Evolutionary conservation across 2,329 filamentous ascomycete species (phyloP), one percentile per base, ranked within the genome.

Genomic region (Alternaria conjuncta): DNA sequence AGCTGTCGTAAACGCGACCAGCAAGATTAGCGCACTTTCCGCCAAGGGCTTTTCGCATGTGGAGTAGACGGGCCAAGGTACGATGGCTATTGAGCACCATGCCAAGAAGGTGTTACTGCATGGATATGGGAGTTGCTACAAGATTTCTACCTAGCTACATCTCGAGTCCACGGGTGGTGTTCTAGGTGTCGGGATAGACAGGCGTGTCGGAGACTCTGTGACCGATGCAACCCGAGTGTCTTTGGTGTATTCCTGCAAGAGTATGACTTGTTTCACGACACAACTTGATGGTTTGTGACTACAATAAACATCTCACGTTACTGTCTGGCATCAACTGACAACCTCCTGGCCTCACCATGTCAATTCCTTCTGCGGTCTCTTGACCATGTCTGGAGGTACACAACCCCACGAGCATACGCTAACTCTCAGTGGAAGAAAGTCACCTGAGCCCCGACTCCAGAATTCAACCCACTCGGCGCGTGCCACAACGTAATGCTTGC

Each of bases 381-480:
- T 51, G 3, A 47, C 53, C 60, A 75, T 69, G 9, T 61, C 47
- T 13, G 65, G 30, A 3, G 75, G 75, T 6, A 77, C 75, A 51
- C 77, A 79, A 1, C 69, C 69, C 75, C 75, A 78, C 15, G 74
- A 76, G 61, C 77, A 79, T 0, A 77, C 75, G 46, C 66, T 64
- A 20, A 75, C 64, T 49, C 67, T 71, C 30, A 76, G 63, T 0
- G 75, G 74, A 12, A 71, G 49, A 13, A 71, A 65, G 2, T 66
- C 54, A 6, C 32, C 61, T 7, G 32, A 41, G 4, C 44, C 32
- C 3, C 36, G 47, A 30, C 47, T 60, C 75, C 75, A 78, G 36
- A 74, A 76, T 51, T 79, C 76, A 6, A 78, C 57, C 77, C 76
- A 78, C 55, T 74, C 72, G 3, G 75, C 75, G 28, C 71, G 60